Evolutionary conservation across 306 rosid species (phyloP), one percentile per base, ranked within the genome.

Genomic region (Cicer yamashitae): DNA sequence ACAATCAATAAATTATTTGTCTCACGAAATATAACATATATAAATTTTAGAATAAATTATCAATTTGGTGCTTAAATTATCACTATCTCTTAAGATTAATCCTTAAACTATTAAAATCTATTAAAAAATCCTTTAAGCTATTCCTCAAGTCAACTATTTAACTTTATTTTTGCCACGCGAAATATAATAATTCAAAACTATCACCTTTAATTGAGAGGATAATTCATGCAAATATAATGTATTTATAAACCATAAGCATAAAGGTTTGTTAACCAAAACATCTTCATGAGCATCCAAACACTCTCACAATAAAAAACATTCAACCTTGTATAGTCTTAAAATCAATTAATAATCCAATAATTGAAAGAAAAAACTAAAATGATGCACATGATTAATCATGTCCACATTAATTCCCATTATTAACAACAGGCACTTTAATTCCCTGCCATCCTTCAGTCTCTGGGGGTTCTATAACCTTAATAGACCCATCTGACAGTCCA

Each of bases 401-500:
- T 12, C 66, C 44, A 41, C 45, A 43, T 43, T 9, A 43, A 1
- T 1, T 43, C 8, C 9, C 46, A 8, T 7, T 43, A 1, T 43
- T 13, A 59, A 37, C 63, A 73, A 45, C 4, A 66, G 15, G 38
- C 30, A 18, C 68, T 8, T 64, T 34, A 56, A 52, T 10, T 13
- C 79, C 73, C 64, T 83, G 79, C 37, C 69, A 69, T 25, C n/a
- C 62, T 34, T 46, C 70, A 44, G 54, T 13, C 10, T 62, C 56
- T 3, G 7, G 70, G 25, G 85, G 85, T 71, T 82, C 82, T n/a
- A 82, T 10, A n/a, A 76, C 71, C 71, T 56, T 76, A 46, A 90
- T 83, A 3, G 87, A 79, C 5, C 98, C 98, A 71, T 91, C 90
- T 1, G 80, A 72, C 73, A 91, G 54, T 63, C 94, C 96, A 15